A percentile compares a stretch with the other conserved stretches of the same genome.
Evolutionary conservation across 257 asterid species (phyloP).

Genomic region (Plantago ovata): DNA sequence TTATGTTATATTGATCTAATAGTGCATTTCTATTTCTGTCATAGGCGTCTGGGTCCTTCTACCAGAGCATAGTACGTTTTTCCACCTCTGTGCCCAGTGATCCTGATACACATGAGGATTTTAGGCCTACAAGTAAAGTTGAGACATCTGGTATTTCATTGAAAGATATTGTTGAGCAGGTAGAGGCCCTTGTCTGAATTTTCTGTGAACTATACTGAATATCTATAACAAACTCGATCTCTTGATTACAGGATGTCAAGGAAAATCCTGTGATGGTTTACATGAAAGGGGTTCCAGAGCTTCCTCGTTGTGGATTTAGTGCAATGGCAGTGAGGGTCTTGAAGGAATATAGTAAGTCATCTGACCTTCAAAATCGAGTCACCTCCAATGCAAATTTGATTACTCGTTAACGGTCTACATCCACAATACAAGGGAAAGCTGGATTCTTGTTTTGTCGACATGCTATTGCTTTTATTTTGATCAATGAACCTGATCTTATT

Average conservation of each 20-base stretch:
- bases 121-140: slow-evolving; percentile 61
- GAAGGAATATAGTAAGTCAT: slow-evolving; percentile 70
- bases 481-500: slow-evolving; percentile 5
- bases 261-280: slow-evolving; percentile 94
- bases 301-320: slow-evolving; percentile 96
- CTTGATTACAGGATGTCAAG: slow-evolving; percentile 66
- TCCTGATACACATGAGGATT: slow-evolving; percentile 87
- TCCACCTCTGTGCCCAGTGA: slow-evolving; percentile 64
- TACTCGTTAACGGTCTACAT: no score
- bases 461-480: not conserved
- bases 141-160: slow-evolving; percentile 52
- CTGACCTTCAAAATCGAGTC: not conserved
- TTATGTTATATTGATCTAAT: slow-evolving; percentile 12
- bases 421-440: no score
- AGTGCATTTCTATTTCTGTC: slow-evolving; percentile 10
- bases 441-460: no score
- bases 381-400: not conserved
- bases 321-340: slow-evolving; percentile 84
- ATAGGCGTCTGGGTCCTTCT: slow-evolving; percentile 51
- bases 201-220: not conserved
- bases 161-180: slow-evolving; percentile 82
- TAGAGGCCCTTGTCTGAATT: slow-evolving; percentile 20
- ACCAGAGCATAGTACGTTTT: slow-evolving; percentile 33
- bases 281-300: slow-evolving; percentile 93
- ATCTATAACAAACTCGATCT: slow-evolving; percentile 23